These are phyloP conservation scores for Wolfiporia cocos DNA, from an alignment of 1,284 basidiomycete genomes.

Conservation along the genomic window DNA sequence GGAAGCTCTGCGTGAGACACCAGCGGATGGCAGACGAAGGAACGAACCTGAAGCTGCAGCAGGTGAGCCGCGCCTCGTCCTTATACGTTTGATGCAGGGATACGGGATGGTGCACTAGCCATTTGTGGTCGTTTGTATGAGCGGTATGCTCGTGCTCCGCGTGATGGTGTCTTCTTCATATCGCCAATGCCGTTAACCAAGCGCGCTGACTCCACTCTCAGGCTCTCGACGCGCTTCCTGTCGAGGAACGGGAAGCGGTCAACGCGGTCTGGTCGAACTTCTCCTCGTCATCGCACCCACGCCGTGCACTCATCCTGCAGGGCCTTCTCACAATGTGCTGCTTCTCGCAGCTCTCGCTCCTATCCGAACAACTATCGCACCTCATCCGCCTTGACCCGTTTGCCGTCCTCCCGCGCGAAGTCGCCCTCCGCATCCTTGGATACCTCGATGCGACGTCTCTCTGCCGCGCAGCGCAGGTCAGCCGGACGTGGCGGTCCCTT, in stretches of 20 bases:
- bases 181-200: too few relatives aligned
- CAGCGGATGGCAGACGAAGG: conserved; percentile 98
- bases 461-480: conserved; percentile 94
- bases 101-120: too few relatives aligned
- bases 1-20: conserved; percentile 86
- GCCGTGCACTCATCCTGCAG: conserved; percentile 90
- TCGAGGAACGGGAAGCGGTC: conserved; percentile 85
- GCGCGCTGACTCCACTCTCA: conserved; percentile 26
- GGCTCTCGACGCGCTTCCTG: conserved; percentile 91
- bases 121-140: too few relatives aligned
- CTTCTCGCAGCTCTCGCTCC: conserved; percentile 96
- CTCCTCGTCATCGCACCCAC: conserved; percentile 88
- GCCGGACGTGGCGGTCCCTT: conserved; percentile 78
- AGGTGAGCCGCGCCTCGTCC: conserved; percentile 46
- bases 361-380: conserved; percentile 86
- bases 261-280: conserved; percentile 97
- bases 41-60: conserved; percentile 88
- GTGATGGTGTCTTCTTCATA: too few relatives aligned
- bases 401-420: conserved; percentile 84
- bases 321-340: conserved; percentile 99
- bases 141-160: too few relatives aligned
- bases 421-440: conserved; percentile 85
- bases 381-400: conserved; percentile 97
- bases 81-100: not conserved
- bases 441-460: conserved; percentile 95